phyloP scores from a whole-genome alignment of 2,329 filamentous ascomycete species.

The Ophiostoma sp. region DNA sequence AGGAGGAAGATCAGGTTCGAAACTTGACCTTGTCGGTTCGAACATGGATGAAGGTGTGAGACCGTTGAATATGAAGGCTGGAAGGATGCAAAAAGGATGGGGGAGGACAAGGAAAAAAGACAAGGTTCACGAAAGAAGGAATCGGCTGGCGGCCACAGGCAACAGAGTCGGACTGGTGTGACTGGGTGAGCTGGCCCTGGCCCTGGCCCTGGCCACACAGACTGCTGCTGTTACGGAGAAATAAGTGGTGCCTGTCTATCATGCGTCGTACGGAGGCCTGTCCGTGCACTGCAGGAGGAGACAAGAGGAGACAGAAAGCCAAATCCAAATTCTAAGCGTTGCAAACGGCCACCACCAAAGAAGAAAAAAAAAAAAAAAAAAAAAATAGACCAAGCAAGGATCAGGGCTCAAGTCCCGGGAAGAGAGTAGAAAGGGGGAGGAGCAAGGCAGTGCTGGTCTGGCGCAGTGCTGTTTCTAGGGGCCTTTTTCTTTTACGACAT shows the following conservation, averaged over 20 bases:
- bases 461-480: not conserved
- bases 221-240: not conserved
- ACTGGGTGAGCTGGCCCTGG: too few relatives aligned
- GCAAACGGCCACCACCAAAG: not conserved
- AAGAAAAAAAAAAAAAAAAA: not conserved
- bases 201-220: too few relatives aligned
- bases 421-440: not conserved
- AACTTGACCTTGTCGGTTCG: not conserved
- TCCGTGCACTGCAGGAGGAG: not conserved
- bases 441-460: not conserved
- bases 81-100: not conserved
- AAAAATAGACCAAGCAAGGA: not conserved
- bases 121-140: slow-evolving; percentile 1
- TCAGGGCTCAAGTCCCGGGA: slow-evolving; percentile 16
- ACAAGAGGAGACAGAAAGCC: not conserved
- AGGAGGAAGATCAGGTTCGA: not conserved
- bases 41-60: not conserved
- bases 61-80: not conserved
- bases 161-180: not conserved
- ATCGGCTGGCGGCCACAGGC: not conserved
- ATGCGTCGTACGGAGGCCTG: not conserved
- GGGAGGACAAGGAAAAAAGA: not conserved
- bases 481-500: slow-evolving; percentile 3
- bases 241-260: not conserved
- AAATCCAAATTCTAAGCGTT: not conserved